Base-by-base conservation (phyloP, 2,329 filamentous ascomycete genomes). In the Aspergillus glaucus region DNA sequence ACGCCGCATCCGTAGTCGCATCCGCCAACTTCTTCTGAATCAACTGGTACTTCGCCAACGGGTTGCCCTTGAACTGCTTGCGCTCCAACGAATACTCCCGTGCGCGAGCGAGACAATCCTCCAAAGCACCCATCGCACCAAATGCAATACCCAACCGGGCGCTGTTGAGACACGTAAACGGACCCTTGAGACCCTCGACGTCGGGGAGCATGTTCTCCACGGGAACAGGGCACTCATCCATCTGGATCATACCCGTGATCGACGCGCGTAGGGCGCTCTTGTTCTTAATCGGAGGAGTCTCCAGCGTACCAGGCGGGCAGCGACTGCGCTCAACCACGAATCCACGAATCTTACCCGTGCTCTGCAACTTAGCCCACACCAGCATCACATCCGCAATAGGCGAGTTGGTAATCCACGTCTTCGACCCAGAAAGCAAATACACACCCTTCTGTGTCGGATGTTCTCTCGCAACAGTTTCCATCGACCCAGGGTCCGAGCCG, bases 11-110 rank as follows among this genome's bases (percentile, higher is more conserved):
- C 0, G 92, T 96, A 3, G 82, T 78, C 1, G 93, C 93, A 68
- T 98, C 93, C 0, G 92, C 87, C 53, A 98, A 77, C 76, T 98
- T 98, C 81, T 96, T 96, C 77, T 98, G 93, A 46, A 98, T 81
- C 12, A 98, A 82, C 75, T 98, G 93, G 66, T 98, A 98, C 68
- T 88, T 94, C 37, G 92, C 93, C 46, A 98, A 78, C 0, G 92
- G 91, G 69, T 97, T 97, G 44, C 84, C 84, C 75, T 94, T 95
- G 80, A 98, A 98, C 70, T 98, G 93, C 73, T 86, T 92, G 55
- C 93, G 80, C 69, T 96, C 91, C 45, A 98, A 74, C n/a, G 91
- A 82, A 66, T 98, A 98, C 10, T 84, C 82, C 53, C 92, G 79
- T 3, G 93, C 83, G 45, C 91, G 81, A 15, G 78, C 75, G 54